Evolutionary conservation across 257 asterid genomes (phyloP), one percentile per base, ranked within the genome.

Genomic region (Penstemon davidsonii): DNA sequence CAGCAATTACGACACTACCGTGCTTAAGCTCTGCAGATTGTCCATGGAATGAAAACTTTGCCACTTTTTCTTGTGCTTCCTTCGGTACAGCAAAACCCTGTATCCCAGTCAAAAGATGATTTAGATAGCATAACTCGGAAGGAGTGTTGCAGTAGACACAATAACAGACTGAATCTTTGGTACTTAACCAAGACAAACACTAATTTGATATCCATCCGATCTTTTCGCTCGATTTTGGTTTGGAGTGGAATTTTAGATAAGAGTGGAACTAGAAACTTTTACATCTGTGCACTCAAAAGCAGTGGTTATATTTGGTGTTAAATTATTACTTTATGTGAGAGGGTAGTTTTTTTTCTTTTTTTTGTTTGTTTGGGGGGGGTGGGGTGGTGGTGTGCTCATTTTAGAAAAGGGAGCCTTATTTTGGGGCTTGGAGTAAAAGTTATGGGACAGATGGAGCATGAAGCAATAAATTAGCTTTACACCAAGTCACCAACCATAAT

Each of bases 1-100:
- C 96, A 69, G 98, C 97, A 79, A 92, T 92, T 58, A 92, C 98
- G 37, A 92, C 93, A 62, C 98, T 90, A 7, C 97, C 98, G 73
- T 92, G 96, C 83, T 76, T 92, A 74, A 92, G 97, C 80, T 92
- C 98, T 45, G 98, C 93, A 37, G 88, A 88, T 79, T 90, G 79
- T 44, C 97, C 97, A 39, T 82, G 86, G 81, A 89, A 92, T 67
- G 95, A 80, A 71, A 92, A 92, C 62, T 86, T 81, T 2, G 77
- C 96, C 19, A 86, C 93, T 73, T 92, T 89, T 44, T 82, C 95
- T 70, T 86, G 98, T 64, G 83, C 79, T 72, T 88, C 98, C 77
- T 92, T 88, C 6, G 98, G 96, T 65, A 90, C 87, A 55, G 95
- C 96, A 77, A 90, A 92, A 6, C 98, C 98, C 98, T 92, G 72